These are phyloP conservation scores for Stephania yunnanensis DNA, from an alignment of 164 flowering plant species.

Conservation along the genomic window DNA sequence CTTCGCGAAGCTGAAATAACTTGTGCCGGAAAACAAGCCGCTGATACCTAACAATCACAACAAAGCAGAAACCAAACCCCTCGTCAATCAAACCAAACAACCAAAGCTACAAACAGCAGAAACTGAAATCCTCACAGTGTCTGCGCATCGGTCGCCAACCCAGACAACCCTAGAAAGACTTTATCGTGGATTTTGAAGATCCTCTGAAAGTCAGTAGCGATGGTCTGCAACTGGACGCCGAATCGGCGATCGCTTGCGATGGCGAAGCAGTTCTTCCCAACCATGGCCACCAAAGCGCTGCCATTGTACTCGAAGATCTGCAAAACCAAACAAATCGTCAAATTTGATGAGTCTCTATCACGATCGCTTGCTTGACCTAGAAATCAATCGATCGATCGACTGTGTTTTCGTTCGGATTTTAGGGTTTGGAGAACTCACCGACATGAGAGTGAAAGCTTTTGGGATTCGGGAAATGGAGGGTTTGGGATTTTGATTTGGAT, in stretches of 20 bases:
- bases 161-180: conserved; percentile 73
- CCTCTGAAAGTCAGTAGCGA: conserved; percentile 85
- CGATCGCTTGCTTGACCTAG: background rate
- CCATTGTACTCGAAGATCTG: conserved; percentile 99
- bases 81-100: background rate
- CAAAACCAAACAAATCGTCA: background rate
- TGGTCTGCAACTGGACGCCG: conserved; percentile 92
- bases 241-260: conserved; percentile 89
- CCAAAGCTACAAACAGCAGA: background rate
- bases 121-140: conserved; percentile 48
- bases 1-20: conserved; percentile 82
- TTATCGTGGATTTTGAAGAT: conserved; percentile 72
- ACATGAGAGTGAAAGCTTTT: background rate
- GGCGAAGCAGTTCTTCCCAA: conserved; percentile 95
- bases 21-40: conserved; percentile 86
- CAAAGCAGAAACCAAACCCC: conserved; percentile 1
- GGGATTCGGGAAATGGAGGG: background rate
- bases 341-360: background rate
- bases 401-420: background rate
- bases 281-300: conserved; percentile 92
- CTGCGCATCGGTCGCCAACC: conserved; percentile 90
- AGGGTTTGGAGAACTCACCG: conserved; percentile 1
- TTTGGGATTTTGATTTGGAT: too few relatives aligned
- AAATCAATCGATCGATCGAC: too few relatives aligned
- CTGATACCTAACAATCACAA: conserved; percentile 50